Conservation (phyloP, 805 yeast genomes). For the Zygotorulaspora danielsina region DNA sequence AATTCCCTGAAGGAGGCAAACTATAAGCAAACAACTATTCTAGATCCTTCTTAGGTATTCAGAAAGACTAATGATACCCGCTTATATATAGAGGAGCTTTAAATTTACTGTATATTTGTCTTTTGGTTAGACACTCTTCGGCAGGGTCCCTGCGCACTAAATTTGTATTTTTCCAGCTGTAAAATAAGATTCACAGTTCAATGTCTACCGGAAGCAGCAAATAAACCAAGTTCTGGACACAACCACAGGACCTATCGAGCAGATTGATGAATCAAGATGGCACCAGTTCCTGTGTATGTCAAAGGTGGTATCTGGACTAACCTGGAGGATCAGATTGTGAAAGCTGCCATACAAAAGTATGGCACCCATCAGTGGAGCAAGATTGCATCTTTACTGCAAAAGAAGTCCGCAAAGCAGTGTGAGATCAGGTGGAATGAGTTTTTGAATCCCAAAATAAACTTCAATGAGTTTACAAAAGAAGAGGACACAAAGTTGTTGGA, state of each 20-base stretch:
- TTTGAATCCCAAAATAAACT: slow-evolving; percentile 68
- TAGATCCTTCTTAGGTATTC: not conserved
- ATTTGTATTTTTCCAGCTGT: not conserved
- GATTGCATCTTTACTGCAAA: slow-evolving; percentile 77
- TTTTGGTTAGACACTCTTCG: not conserved
- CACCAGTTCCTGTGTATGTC: slow-evolving; percentile 61
- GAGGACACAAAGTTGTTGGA: slow-evolving; percentile 72
- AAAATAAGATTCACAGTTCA: too few species aligned
- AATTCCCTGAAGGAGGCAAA: slow-evolving; percentile 1
- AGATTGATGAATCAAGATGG: slow-evolving; percentile 12
- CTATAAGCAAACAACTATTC: not conserved
- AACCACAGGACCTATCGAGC: too few species aligned
- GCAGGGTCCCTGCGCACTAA: slow-evolving; percentile 1
- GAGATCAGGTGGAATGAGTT: slow-evolving; percentile 91
- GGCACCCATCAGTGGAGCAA: slow-evolving; percentile 95
- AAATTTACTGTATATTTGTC: not conserved
- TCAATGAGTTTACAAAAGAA: slow-evolving; percentile 61
- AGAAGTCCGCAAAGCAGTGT: slow-evolving; percentile 87
- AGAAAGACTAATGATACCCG: not conserved
- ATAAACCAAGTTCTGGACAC: too few species aligned
- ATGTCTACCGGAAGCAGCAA: too few species aligned
- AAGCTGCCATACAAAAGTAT: slow-evolving; percentile 88
- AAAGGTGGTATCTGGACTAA: slow-evolving; percentile 92
- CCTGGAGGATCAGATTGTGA: slow-evolving; percentile 74
- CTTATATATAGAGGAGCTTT: not conserved